Base-by-base conservation (phyloP, 257 asterid genomes). In the Petunia axillaris region DNA sequence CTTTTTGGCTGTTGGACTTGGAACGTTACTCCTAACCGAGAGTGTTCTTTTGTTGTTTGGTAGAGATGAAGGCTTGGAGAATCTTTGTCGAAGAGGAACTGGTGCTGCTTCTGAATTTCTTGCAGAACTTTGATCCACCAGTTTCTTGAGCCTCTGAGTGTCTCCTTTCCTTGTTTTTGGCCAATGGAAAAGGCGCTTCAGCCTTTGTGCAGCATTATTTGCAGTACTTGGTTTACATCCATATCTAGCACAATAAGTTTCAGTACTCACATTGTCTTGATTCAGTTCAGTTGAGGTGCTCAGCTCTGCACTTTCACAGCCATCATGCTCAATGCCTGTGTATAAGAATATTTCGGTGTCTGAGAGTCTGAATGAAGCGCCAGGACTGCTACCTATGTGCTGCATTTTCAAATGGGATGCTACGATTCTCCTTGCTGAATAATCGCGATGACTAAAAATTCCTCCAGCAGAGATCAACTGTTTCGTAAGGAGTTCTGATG, bases 391-490 rank as follows among this genome's bases (percentile, higher is more conserved):
- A 8, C 98, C 97, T 15, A 88, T 77, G 37, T 96, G 91, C 40
- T 88, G 97, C 88, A 88, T 87, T 86, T 82, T 92, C 10, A 93
- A 79, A 60, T 93, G 97, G 14, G 97, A 92, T 0, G 98, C 97
- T 14, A 96, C 86, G 2, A 85, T 90, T 79, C 81, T 88, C 80
- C 97, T 88, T 2, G 99, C 89, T 0, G 97, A 88, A 62, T 88
- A 87, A 81, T 95, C 94, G 64, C 86, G 91, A 11, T 92, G 82
- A 75, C 88, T 89, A 77, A 91, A 88, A 53, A 94, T 90, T 44
- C 98, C 98, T 1, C 97, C 98, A 0, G 93, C 97, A 1, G 97
- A 93, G 6, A 96, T 89, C 85, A 96, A 81, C 64, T 89, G 97
- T 11, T 89, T 85, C 55, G 91, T 86, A 5, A 93, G 86, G 5